Conservation (phyloP, 2,329 filamentous ascomycete genomes). For the Sarocladium brachiariae region DNA sequence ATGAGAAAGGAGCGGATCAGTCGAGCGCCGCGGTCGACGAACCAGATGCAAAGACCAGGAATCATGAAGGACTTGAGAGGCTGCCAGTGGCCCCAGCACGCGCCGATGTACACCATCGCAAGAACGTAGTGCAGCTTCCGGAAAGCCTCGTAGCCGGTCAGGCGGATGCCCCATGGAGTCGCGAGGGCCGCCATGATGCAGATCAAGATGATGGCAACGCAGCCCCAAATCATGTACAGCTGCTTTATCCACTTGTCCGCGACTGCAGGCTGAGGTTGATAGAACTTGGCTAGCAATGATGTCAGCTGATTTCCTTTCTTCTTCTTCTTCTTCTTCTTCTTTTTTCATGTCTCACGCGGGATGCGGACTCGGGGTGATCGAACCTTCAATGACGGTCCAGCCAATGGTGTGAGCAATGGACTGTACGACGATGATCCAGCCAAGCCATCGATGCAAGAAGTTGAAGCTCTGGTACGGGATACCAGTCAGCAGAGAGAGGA, state of each 20-base stretch:
- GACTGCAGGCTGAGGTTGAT: conserved; percentile 62
- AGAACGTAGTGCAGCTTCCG: conserved; percentile 67
- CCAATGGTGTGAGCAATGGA: conserved; percentile 32
- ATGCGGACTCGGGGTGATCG: not conserved
- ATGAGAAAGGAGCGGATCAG: conserved; percentile 46
- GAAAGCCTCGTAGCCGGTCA: conserved; percentile 72
- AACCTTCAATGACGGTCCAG: conserved; percentile 60
- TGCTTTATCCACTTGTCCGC: conserved; percentile 53
- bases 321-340: too few relatives aligned
- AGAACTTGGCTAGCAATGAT: conserved; percentile 37
- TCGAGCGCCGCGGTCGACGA: conserved; percentile 55
- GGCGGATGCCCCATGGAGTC: conserved; percentile 47
- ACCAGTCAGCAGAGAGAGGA: conserved; percentile 63
- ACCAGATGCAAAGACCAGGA: conserved; percentile 57
- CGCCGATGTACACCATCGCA: conserved; percentile 67
- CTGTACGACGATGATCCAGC: conserved; percentile 65
- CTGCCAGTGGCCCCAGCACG: conserved; percentile 69
- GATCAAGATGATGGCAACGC: conserved; percentile 60
- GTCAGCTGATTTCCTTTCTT: too few relatives aligned
- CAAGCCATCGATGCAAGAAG: conserved; percentile 71
- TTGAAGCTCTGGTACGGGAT: conserved; percentile 72
- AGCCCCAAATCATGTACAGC: conserved; percentile 65
- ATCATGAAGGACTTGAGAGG: conserved; percentile 62
- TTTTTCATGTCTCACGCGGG: too few relatives aligned
- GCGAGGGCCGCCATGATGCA: conserved; percentile 55